Evolutionary conservation across 2,329 filamentous ascomycete genomes (phyloP).

Genomic region (Microcera coccophila): DNA sequence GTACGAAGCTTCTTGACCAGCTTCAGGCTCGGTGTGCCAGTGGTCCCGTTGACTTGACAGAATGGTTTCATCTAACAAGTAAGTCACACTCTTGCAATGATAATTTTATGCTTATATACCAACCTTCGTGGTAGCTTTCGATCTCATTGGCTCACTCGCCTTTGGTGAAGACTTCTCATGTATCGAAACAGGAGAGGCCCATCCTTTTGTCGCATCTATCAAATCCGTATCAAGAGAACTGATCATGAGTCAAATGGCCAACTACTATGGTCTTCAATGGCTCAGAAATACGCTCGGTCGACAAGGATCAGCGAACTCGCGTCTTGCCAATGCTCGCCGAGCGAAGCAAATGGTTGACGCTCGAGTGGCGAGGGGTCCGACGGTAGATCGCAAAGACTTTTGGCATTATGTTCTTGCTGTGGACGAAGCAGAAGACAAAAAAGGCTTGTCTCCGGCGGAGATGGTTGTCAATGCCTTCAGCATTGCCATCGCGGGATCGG

Average conservation of each 20-base stretch:
- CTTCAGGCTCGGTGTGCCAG: slow-evolving; percentile 4
- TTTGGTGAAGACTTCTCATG: slow-evolving; percentile 19
- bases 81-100: no score
- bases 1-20: slow-evolving; percentile 12
- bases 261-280: slow-evolving; percentile 5
- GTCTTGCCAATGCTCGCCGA: slow-evolving; percentile 11
- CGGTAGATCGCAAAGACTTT: slow-evolving; percentile 18
- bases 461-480: slow-evolving; percentile 21
- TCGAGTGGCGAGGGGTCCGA: slow-evolving; percentile 13
- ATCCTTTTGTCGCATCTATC: slow-evolving; percentile 19
- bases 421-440: slow-evolving; percentile 4
- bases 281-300: slow-evolving; percentile 3
- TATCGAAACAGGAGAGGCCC: slow-evolving; percentile 15
- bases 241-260: slow-evolving; percentile 18
- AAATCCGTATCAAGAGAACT: slow-evolving; percentile 14
- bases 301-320: not conserved
- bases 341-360: slow-evolving; percentile 17
- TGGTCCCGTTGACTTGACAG: slow-evolving; percentile 10
- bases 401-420: slow-evolving; percentile 18
- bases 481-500: slow-evolving; percentile 19
- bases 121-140: slow-evolving; percentile 14
- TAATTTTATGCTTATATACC: no score
- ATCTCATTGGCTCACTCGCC: slow-evolving; percentile 19
- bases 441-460: slow-evolving; percentile 11
- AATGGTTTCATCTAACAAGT: slow-evolving; percentile 19